Evolutionary conservation across 108 stramenopile species (phyloP).

Genomic region (Skeletonema tropicum): DNA sequence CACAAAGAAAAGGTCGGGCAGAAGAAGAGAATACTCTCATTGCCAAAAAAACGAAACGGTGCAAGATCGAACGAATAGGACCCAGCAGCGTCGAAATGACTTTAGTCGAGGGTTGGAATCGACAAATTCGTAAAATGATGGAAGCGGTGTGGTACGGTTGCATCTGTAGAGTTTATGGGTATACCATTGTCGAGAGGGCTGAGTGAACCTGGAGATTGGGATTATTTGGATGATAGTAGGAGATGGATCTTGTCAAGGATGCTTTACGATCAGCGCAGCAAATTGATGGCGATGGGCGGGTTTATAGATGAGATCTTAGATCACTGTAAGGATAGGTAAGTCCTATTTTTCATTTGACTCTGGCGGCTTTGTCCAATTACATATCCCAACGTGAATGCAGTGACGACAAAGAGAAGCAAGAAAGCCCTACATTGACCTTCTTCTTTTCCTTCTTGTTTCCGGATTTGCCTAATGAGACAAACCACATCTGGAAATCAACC

Average conservation of each 20-base stretch:
- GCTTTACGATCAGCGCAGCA: conserved; percentile 18
- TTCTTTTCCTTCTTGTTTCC: no score
- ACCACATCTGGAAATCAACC: no score
- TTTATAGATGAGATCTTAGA: background rate
- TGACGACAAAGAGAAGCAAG: no score
- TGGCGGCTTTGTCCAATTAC: no score
- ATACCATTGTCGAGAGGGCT: conserved; percentile 37
- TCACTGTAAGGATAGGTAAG: no score
- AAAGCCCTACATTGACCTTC: no score
- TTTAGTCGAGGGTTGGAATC: conserved; percentile 79
- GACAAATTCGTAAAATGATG: conserved; percentile 89
- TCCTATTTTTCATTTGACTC: no score
- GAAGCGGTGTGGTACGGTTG: conserved; percentile 34
- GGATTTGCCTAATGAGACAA: no score
- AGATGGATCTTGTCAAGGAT: conserved; percentile 55
- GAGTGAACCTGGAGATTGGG: conserved; percentile 69
- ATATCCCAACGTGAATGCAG: no score
- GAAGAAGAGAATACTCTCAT: conserved; percentile 54
- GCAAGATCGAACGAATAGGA: conserved; percentile 38
- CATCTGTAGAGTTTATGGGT: conserved; percentile 62
- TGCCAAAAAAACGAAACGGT: conserved; percentile 69
- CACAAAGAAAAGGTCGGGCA: conserved; percentile 53
- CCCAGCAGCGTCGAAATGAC: conserved; percentile 55
- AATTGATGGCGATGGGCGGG: background rate
- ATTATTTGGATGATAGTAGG: conserved; percentile 37